Evolutionary conservation across 352 stramenopile genomes (phyloP).

Genomic region (Pythium insidiosum): DNA sequence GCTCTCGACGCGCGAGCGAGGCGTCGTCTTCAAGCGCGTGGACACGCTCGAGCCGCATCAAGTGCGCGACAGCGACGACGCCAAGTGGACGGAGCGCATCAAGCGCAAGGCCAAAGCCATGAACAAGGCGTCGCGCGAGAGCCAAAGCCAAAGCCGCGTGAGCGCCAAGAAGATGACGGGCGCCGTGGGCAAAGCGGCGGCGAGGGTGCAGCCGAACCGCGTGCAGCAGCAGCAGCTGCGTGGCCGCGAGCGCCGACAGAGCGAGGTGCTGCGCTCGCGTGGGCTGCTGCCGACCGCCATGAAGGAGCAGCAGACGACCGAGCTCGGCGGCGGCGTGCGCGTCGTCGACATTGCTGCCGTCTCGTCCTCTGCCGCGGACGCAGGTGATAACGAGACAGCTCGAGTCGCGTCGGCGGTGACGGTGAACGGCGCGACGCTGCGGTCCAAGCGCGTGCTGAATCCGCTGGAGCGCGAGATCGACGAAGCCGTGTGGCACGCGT

Average conservation of each 20-base stretch:
- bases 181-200: conserved; percentile 3
- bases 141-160: conserved; percentile 21
- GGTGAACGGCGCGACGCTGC: conserved; percentile 45
- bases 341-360: conserved; percentile 53
- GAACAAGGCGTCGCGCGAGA: no score
- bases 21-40: conserved; percentile 79
- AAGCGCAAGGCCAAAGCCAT: conserved; percentile 61
- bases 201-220: conserved; percentile 7
- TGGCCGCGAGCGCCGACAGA: conserved; percentile 40
- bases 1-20: conserved; percentile 47
- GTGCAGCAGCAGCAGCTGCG: conserved; percentile 51
- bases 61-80: conserved; percentile 16
- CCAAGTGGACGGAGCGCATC: conserved; percentile 56
- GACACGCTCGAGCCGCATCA: conserved; percentile 67
- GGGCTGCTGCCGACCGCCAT: conserved; percentile 26
- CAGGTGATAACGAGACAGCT: background rate
- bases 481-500: conserved; percentile 72
- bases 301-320: conserved; percentile 45
- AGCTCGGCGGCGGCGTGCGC: conserved; percentile 50
- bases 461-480: conserved; percentile 69
- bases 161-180: conserved; percentile 21
- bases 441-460: conserved; percentile 66
- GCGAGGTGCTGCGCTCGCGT: conserved; percentile 40
- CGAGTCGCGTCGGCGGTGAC: conserved; percentile 15
- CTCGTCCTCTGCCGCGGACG: background rate